Conservation (phyloP, 2,329 filamentous ascomycete genomes). For the Penicillium decumbens region DNA sequence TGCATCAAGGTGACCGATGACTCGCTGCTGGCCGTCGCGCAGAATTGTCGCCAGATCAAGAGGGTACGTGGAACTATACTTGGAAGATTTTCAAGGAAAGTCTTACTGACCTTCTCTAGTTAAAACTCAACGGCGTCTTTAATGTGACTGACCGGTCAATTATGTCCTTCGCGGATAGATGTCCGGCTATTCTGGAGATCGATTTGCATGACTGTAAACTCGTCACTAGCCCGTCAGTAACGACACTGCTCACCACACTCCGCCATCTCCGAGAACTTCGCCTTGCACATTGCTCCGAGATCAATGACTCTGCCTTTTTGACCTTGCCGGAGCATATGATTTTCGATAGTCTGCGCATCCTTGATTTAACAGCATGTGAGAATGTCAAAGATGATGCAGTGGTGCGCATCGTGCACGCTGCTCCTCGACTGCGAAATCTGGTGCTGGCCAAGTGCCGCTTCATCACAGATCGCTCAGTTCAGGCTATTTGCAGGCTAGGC, state of each 20-base stretch:
- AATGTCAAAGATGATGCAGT: conserved; percentile 82
- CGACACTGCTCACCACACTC: conserved; percentile 70
- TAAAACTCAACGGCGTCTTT: conserved; percentile 91
- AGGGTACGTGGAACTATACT: conserved; percentile 53
- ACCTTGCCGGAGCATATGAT: conserved; percentile 62
- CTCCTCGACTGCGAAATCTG: conserved; percentile 83
- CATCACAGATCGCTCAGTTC: conserved; percentile 83
- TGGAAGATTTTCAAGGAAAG: not conserved
- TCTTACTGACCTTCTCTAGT: conserved; percentile 45
- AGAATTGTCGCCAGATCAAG: conserved; percentile 81
- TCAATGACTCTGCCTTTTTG: conserved; percentile 85
- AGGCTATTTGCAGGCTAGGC: conserved; percentile 79
- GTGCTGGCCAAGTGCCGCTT: conserved; percentile 91
- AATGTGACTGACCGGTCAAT: conserved; percentile 79
- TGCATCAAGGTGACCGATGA: conserved; percentile 82
- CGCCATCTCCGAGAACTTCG: conserved; percentile 84
- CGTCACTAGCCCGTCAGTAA: conserved; percentile 79
- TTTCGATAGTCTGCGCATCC: conserved; percentile 84
- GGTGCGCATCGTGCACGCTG: conserved; percentile 77
- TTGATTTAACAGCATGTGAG: conserved; percentile 86
- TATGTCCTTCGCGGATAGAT: conserved; percentile 78
- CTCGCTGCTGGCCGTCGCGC: conserved; percentile 73
- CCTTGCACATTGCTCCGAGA: conserved; percentile 75
- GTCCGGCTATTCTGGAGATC: conserved; percentile 91
- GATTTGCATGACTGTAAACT: conserved; percentile 81